Evolutionary conservation across 495 filamentous ascomycete genomes (phyloP).

Genomic region (Hyaloscypha variabilis): DNA sequence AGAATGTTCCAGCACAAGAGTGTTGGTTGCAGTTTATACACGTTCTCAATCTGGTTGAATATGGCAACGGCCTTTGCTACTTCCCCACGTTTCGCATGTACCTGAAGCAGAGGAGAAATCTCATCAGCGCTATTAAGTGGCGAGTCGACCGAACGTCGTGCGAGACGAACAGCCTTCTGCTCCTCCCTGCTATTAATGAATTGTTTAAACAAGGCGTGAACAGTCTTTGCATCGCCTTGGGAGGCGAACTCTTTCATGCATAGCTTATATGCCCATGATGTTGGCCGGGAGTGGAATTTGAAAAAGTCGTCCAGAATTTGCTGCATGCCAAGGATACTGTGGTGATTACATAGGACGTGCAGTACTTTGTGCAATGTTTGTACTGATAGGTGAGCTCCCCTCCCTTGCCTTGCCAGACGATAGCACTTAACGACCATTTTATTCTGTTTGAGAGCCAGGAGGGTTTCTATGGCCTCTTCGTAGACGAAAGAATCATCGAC

Average conservation of each 20-base stretch:
- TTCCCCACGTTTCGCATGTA: constrained; percentile 67
- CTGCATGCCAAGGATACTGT: constrained; percentile 48
- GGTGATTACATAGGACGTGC: constrained; percentile 40
- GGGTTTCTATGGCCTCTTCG: constrained; percentile 7
- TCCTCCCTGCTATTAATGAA: not conserved
- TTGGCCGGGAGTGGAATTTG: constrained; percentile 38
- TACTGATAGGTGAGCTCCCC: constrained; percentile 31
- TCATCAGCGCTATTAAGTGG: constrained; percentile 7
- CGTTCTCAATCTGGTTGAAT: constrained; percentile 58
- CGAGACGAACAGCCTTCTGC: too few species aligned
- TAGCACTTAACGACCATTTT: constrained; percentile 27
- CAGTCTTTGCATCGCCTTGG: constrained; percentile 51
- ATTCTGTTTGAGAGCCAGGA: constrained; percentile 6
- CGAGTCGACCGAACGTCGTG: not conserved
- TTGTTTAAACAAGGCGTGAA: constrained; percentile 56
- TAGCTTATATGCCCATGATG: constrained; percentile 47
- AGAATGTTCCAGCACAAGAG: constrained; percentile 73
- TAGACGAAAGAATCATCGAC: constrained; percentile 7
- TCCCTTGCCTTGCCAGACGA: constrained; percentile 27
- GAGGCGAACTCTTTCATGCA: constrained; percentile 54
- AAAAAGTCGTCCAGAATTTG: constrained; percentile 59
- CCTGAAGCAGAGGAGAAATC: constrained; percentile 57
- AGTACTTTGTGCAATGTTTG: constrained; percentile 41
- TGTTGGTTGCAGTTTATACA: constrained; percentile 57
- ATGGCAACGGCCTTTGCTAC: constrained; percentile 54